These are phyloP conservation scores for Uronychia setigera DNA, from an alignment of 73 alveolate species.

Conservation along the genomic window DNA sequence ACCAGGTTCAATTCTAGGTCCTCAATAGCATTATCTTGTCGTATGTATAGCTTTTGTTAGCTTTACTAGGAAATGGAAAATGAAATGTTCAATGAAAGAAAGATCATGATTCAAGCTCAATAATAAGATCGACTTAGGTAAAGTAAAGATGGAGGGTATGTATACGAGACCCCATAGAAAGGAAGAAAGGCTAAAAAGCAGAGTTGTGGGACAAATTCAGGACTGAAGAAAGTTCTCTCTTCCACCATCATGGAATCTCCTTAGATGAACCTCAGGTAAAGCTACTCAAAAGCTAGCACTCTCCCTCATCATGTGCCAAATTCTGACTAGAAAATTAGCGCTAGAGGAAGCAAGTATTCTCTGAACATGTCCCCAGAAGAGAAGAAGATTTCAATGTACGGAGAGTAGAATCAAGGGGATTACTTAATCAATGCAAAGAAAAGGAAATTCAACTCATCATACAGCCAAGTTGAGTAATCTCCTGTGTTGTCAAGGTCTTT, in stretches of 20 bases:
- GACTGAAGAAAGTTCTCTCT: background rate
- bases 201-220: background rate
- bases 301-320: background rate
- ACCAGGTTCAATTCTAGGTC: constrained; percentile 86
- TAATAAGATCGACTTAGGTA: constrained; percentile 13
- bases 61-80: constrained; percentile 37
- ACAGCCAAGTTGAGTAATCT: too few relatives aligned
- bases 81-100: constrained; percentile 13
- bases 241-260: background rate
- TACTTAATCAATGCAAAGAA: constrained; percentile 22
- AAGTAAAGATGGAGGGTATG: background rate
- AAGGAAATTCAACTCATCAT: background rate
- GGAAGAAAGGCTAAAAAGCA: background rate
- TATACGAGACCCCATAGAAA: constrained; percentile 2
- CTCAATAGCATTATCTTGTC: constrained; percentile 68
- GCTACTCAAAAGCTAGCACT: background rate
- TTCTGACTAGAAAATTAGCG: background rate
- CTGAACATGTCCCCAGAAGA: constrained; percentile 50
- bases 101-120: background rate
- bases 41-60: background rate
- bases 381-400: constrained; percentile 15
- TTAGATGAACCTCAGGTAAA: background rate
- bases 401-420: constrained; percentile 44
- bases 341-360: background rate
- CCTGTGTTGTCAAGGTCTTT: too few relatives aligned